phyloP scores from a whole-genome alignment of 2,329 filamentous ascomycete species.

The Botryotinia calthae region DNA sequence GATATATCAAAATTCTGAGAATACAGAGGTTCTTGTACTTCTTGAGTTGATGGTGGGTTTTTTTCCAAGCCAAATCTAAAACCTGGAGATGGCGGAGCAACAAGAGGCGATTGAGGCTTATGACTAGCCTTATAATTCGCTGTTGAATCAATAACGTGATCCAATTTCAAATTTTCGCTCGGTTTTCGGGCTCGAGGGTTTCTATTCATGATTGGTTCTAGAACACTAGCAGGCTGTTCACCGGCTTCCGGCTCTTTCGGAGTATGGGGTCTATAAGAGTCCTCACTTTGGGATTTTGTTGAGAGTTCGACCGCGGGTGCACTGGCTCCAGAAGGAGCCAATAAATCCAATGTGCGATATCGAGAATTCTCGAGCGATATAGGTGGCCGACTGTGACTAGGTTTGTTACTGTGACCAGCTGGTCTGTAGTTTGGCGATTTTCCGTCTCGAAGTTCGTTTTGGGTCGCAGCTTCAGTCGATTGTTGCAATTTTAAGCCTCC shows the following conservation, averaged over 20 bases:
- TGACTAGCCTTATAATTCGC: not conserved
- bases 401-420: not conserved
- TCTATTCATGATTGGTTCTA: slow-evolving; percentile 16
- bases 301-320: not conserved
- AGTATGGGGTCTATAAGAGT: not conserved
- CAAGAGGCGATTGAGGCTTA: not conserved
- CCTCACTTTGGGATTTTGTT: not conserved
- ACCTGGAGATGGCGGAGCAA: slow-evolving; percentile 8
- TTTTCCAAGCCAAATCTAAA: slow-evolving; percentile 17
- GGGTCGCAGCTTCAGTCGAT: slow-evolving; percentile 28
- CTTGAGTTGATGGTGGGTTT: not conserved
- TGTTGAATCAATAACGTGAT: not conserved
- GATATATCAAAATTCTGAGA: slow-evolving; percentile 14
- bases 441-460: slow-evolving; percentile 22
- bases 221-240: not conserved
- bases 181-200: slow-evolving; percentile 9
- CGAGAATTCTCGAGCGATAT: slow-evolving; percentile 14
- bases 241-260: not conserved
- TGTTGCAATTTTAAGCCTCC: slow-evolving; percentile 37
- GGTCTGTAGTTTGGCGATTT: slow-evolving; percentile 6
- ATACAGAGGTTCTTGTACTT: slow-evolving; percentile 10
- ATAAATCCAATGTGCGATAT: slow-evolving; percentile 11
- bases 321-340: not conserved
- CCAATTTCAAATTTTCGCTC: not conserved
- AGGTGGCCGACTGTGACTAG: slow-evolving; percentile 14